Percentiles rank a stretch among this genome's conserved stretches.
These are phyloP conservation scores for Prunus armeniaca DNA, from an alignment of 306 rosid genomes.

Conservation along the genomic window DNA sequence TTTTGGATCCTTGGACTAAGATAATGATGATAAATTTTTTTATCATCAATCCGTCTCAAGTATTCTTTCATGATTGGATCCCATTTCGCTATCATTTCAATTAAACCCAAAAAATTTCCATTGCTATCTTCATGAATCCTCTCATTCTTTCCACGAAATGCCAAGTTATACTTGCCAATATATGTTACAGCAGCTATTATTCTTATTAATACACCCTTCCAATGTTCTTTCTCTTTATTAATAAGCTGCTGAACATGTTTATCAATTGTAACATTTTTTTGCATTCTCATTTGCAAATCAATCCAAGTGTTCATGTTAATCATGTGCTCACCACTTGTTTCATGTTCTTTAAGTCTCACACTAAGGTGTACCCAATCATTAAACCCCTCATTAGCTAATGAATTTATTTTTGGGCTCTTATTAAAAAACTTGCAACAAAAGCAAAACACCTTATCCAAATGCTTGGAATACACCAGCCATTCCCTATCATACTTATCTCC, in stretches of 20 bases:
- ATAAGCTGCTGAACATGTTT: background rate
- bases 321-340: background rate
- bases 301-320: background rate
- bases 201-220: background rate
- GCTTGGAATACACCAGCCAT: background rate
- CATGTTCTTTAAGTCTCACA: background rate
- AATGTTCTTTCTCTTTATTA: conserved; percentile 5
- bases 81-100: too few relatives aligned
- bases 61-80: too few relatives aligned
- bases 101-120: too few relatives aligned
- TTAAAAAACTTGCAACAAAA: conserved; percentile 5
- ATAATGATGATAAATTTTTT: too few relatives aligned
- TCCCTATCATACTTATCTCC: background rate
- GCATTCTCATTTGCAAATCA: background rate
- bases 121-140: too few relatives aligned
- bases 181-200: background rate
- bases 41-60: too few relatives aligned
- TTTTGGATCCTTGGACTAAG: too few relatives aligned
- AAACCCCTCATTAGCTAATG: background rate
- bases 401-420: background rate
- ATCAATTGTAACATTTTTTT: background rate
- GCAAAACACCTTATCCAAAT: background rate
- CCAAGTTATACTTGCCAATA: background rate
- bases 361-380: background rate
- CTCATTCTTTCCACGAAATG: background rate